Evolutionary conservation across 1,139 yeast genomes (phyloP), one percentile per base, ranked within the genome.

Genomic region (Oligophagozyma castellii): DNA sequence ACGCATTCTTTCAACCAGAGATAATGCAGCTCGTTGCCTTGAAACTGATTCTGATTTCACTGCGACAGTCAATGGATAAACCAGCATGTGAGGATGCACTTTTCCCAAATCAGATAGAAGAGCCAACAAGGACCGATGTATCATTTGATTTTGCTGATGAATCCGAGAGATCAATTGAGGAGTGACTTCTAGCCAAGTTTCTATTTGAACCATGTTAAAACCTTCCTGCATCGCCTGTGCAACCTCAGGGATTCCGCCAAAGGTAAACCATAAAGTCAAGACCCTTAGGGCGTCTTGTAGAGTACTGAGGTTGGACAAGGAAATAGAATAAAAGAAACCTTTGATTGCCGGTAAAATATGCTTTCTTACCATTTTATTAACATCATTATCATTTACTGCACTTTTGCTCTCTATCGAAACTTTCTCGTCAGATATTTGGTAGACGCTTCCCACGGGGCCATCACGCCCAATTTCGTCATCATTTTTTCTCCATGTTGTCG

Each of bases 131-230:
- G 94, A 71, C 29, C 76, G 65, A 40, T 93, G 75, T 12, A 92
- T 95, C 14, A 71, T 67, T 29, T 79, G 81, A 46, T 89, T 79
- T 1, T 95, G 94, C 49, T 89, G 98, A 50, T 92, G 96, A 40
- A 92, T 89, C 36, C 95, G 79, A 0, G 98, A 84, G 40, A 92
- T 89, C 44, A 92, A 63, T 55, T 92, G 99, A 0, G 99, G 96
- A 18, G 89, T 67, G 14, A 92, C 96, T 46, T 84, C 93, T 19
- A 92, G 58, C 98, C 98, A 92, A 4, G 81, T 81, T 44, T 86
- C 96, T 32, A 86, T 73, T 40, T 77, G 76, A 15, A 89, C 84
- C 76, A 84, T 73, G 37, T 73, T 71, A 47, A 86, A 81, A 0
- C 99, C 98, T 45, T 84, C 94, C 23, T 73, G 67, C 70, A 92